A percentile compares a stretch with the other conserved stretches of the same genome.
Conservation (phyloP, 495 filamentous ascomycete genomes). For the Endocarpon pusillum region DNA sequence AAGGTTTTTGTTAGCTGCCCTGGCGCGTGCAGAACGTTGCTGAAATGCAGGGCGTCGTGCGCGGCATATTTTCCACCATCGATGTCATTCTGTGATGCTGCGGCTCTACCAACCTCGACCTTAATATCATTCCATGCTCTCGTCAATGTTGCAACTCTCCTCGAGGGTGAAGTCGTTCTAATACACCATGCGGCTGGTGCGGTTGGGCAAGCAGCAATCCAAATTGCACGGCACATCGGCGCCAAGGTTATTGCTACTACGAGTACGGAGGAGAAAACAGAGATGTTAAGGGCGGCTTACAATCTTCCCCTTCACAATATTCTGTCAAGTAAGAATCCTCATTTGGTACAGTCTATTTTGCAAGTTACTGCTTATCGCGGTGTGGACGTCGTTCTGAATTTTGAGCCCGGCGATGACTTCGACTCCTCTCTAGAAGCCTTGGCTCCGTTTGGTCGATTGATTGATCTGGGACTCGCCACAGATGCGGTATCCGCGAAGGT, state of each 20-base stretch:
- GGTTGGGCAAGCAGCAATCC: constrained; percentile 24
- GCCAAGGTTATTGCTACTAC: constrained; percentile 19
- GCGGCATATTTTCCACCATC: constrained; percentile 3
- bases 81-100: constrained; percentile 9
- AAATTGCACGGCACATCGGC: constrained; percentile 16
- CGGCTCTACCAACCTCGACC: constrained; percentile 9
- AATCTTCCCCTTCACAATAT: background rate
- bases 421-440: constrained; percentile 3
- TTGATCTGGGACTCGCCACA: constrained; percentile 19
- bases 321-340: background rate
- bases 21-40: background rate
- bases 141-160: constrained; percentile 11
- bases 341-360: background rate
- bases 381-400: constrained; percentile 9
- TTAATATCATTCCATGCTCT: constrained; percentile 14
- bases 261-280: constrained; percentile 6
- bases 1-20: constrained; percentile 3
- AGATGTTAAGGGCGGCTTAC: background rate
- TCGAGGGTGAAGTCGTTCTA: constrained; percentile 19
- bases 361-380: constrained; percentile 5
- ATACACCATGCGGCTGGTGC: constrained; percentile 28
- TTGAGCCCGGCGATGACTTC: constrained; percentile 6
- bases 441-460: constrained; percentile 2
- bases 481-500: no score
- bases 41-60: background rate